A percentile compares a stretch with the other conserved stretches of the same genome.
phyloP scores from a whole-genome alignment of 352 stramenopile genomes.

The Phytophthora macrochlamydospora region DNA sequence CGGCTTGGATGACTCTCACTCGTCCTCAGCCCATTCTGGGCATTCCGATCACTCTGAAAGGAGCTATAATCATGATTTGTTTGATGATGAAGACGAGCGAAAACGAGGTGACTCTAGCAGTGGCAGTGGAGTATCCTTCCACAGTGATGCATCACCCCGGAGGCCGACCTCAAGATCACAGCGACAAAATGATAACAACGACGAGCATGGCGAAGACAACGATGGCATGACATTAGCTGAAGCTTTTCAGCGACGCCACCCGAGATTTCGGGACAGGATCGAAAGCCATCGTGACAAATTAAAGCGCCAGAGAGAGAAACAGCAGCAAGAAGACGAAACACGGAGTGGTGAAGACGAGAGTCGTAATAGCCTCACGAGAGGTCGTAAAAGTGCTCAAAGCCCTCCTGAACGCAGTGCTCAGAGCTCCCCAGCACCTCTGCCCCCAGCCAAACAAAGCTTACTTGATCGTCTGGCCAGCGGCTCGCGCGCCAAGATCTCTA shows the following conservation, averaged over 20 bases:
- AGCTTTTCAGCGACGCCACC: conserved; percentile 62
- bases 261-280: conserved; percentile 50
- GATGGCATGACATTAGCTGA: conserved; percentile 51
- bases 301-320: conserved; percentile 36
- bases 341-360: background rate
- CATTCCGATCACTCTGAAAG: conserved; percentile 1
- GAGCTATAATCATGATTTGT: background rate
- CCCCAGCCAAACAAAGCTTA: conserved; percentile 35
- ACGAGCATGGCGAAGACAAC: conserved; percentile 2
- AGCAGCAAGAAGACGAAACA: conserved; percentile 21
- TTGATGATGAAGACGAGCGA: conserved; percentile 35
- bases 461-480: conserved; percentile 56
- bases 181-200: conserved; percentile 4
- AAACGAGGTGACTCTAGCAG: conserved; percentile 23
- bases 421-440: conserved; percentile 1
- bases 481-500: conserved; percentile 59
- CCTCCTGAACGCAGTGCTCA: background rate
- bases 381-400: background rate
- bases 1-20: background rate
- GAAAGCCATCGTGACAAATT: conserved; percentile 31
- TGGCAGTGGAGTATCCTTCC: conserved; percentile 12
- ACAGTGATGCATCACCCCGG: conserved; percentile 3
- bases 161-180: conserved; percentile 14
- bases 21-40: conserved; percentile 10
- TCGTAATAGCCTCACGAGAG: background rate